Base-by-base conservation (phyloP, 2,329 filamentous ascomycete species). In the Dryadomyces quercus-mongolicae region DNA sequence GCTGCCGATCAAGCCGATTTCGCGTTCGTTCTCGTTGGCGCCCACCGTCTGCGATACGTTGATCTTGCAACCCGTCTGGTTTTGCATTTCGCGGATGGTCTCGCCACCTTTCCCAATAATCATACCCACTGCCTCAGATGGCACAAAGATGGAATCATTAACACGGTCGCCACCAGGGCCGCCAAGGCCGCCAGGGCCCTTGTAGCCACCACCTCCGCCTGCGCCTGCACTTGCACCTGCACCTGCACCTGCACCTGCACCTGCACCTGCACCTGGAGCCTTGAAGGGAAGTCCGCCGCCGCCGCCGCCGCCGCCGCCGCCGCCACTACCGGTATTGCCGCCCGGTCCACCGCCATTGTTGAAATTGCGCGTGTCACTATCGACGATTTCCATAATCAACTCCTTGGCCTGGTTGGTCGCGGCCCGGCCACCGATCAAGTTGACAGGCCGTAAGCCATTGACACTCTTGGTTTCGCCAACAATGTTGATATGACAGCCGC, bases 61-160 rank as follows among this genome's bases (percentile, higher is more conserved):
- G 74, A 95, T 95, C 73, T 95, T 95, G 77, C 91, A 95, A 48
- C 88, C 86, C 5, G 88, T 93, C 36, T 74, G 78, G 64, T 83
- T 85, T 68, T 95, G 90, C 85, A 95, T 94, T 61, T 95, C 88
- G 60, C 91, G 89, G 66, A 95, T 95, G 0, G 90, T 94, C 71
- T 95, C 90, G 60, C 90, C 90, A 55, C 88, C 87, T 74, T 95
- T 95, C 60, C 91, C 90, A 57, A 95, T 95, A 60, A 95, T 95
- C 90, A 95, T 95, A 57, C 90, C 90, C 54, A 95, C 90, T 6
- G 90, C 86, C 66, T 95, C 90, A 21, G 89, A 92, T 13, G 90
- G 90, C 10, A 95, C 89, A 61, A 82, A 84, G 58, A 95, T 88
- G 44, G 82, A 84, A 64, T 95, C 88, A 63, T 85, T 90, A 62